Evolutionary conservation across 495 filamentous ascomycete genomes (phyloP).

Genomic region (Corynascus novoguineensis): DNA sequence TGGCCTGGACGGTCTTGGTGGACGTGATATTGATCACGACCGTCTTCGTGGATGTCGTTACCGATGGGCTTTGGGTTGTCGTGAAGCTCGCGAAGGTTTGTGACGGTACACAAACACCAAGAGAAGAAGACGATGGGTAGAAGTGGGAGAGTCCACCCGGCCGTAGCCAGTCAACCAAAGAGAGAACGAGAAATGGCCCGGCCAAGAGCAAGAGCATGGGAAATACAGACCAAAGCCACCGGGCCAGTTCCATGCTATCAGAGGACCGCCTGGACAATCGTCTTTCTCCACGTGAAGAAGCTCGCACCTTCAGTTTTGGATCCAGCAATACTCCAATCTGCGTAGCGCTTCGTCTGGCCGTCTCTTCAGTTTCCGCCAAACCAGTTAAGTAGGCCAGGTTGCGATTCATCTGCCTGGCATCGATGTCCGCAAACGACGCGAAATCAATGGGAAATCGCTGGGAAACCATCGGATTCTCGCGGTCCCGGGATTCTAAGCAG

Average conservation of each 20-base stretch:
- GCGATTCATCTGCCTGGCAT: conserved; percentile 66
- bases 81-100: conserved; percentile 1
- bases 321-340: background rate
- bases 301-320: background rate
- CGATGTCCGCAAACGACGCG: conserved; percentile 66
- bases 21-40: conserved; percentile 37
- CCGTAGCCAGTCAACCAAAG: background rate
- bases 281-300: background rate
- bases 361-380: conserved; percentile 29
- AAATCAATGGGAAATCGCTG: conserved; percentile 65
- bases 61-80: conserved; percentile 13
- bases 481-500: conserved; percentile 59
- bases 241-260: background rate
- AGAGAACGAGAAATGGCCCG: background rate
- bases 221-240: conserved; percentile 4
- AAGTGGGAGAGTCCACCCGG: background rate
- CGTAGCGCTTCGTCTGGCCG: background rate
- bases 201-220: background rate
- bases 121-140: background rate
- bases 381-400: conserved; percentile 65
- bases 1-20: conserved; percentile 31
- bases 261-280: background rate
- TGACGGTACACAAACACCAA: conserved; percentile 19
- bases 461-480: conserved; percentile 46
- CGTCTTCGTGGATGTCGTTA: conserved; percentile 30